Percentiles rank a stretch among this genome's conserved stretches.
Conservation (phyloP, 2,329 filamentous ascomycete species). For the Colletotrichum chlorophyti region DNA sequence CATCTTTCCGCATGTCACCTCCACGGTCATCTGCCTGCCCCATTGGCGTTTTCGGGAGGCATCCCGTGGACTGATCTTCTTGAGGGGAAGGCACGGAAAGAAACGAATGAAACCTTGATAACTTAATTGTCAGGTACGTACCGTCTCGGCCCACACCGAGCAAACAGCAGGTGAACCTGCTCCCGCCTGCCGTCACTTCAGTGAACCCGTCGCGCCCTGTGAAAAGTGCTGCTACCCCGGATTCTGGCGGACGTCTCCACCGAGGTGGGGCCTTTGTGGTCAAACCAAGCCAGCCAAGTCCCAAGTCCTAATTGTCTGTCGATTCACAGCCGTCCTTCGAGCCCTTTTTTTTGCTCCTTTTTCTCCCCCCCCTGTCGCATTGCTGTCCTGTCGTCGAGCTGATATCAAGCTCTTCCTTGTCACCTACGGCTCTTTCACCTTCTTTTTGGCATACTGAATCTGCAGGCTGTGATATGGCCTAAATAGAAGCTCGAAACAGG, state of each 20-base stretch:
- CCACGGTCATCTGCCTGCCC: no score
- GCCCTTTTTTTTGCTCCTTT: slow-evolving; percentile 20
- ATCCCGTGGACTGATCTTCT: background rate
- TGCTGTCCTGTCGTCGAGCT: slow-evolving; percentile 9
- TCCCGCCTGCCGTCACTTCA: no score
- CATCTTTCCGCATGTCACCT: no score
- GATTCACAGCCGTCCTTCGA: slow-evolving; percentile 6
- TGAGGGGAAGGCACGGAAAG: no score
- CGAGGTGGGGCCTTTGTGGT: slow-evolving; percentile 9
- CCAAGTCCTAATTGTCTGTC: no score
- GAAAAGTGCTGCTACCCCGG: slow-evolving; percentile 25
- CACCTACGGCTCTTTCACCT: background rate
- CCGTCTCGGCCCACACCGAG: background rate
- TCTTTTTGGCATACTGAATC: background rate
- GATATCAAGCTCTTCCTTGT: slow-evolving; percentile 15
- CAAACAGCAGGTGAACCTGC: background rate
- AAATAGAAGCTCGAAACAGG: slow-evolving; percentile 20
- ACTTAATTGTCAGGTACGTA: slow-evolving; percentile 9
- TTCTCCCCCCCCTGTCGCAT: slow-evolving; percentile 7
- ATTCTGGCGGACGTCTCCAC: slow-evolving; percentile 21
- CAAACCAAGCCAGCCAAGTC: no score
- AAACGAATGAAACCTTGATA: slow-evolving; percentile 17
- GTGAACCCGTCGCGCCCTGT: no score
- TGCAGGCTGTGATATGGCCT: slow-evolving; percentile 27
- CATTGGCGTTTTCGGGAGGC: no score